phyloP scores from a whole-genome alignment of 1,284 basidiomycete species.

The Tetrapyrgos nigripes region DNA sequence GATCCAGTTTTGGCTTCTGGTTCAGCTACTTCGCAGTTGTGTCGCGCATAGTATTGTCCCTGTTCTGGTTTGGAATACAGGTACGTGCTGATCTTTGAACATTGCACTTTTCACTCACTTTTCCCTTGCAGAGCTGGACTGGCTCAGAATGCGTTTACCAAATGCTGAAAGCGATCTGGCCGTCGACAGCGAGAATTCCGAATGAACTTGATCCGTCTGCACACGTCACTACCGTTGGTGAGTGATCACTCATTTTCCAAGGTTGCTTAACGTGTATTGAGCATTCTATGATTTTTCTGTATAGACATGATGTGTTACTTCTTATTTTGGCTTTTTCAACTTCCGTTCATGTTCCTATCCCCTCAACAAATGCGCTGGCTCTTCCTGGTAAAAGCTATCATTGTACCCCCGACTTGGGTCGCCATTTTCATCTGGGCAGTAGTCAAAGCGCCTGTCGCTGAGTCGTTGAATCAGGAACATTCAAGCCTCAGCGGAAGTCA shows the following conservation, averaged over 20 bases:
- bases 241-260: conserved; percentile 16
- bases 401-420: conserved; percentile 74
- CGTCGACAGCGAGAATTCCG: conserved; percentile 63
- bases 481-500: conserved; percentile 53
- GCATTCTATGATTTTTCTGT: not conserved
- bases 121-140: conserved; percentile 60
- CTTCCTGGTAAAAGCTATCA: conserved; percentile 71
- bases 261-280: conserved; percentile 7
- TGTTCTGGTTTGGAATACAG: conserved; percentile 79
- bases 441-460: conserved; percentile 62
- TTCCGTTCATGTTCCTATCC: conserved; percentile 78
- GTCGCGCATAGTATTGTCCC: conserved; percentile 46
- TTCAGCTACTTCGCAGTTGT: conserved; percentile 4
- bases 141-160: conserved; percentile 74
- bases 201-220: conserved; percentile 65
- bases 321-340: conserved; percentile 77
- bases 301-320: conserved; percentile 76
- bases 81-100: conserved; percentile 23
- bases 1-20: not conserved
- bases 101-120: not conserved
- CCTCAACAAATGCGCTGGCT: conserved; percentile 77
- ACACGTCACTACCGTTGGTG: conserved; percentile 69
- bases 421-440: conserved; percentile 80
- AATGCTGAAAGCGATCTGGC: conserved; percentile 84
- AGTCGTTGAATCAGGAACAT: conserved; percentile 56